These are phyloP conservation scores for Limonium bicolor DNA, from an alignment of 148 eudicot genomes.

Conservation along the genomic window DNA sequence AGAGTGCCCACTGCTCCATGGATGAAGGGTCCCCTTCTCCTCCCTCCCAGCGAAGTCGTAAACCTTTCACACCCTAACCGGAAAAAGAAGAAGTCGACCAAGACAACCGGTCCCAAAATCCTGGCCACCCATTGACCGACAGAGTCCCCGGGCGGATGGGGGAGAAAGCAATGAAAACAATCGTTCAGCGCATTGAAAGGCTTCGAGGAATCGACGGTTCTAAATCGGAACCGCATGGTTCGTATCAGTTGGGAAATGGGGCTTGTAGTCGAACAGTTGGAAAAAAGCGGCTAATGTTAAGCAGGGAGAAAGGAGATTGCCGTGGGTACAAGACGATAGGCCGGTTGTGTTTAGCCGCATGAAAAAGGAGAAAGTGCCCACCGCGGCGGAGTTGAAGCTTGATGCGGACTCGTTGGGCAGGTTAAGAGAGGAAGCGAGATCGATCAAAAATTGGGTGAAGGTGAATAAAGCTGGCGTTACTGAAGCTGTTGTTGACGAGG, in stretches of 20 bases:
- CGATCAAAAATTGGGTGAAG: constrained; percentile 72
- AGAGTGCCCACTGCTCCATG: constrained; percentile 87
- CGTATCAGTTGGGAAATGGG: constrained; percentile 25
- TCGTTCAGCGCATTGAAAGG: constrained; percentile 31
- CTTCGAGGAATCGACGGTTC: constrained; percentile 23
- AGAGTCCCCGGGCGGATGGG: constrained; percentile 61
- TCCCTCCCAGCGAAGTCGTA: constrained; percentile 32
- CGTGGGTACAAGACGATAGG: constrained; percentile 53
- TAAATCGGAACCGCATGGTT: constrained; percentile 14
- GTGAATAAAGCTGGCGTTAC: constrained; percentile 80
- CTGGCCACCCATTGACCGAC: constrained; percentile 22
- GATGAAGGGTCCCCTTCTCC: constrained; percentile 51
- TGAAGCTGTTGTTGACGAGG: constrained; percentile 53
- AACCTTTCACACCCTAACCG: constrained; percentile 19
- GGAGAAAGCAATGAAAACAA: constrained; percentile 37
- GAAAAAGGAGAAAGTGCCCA: constrained; percentile 46
- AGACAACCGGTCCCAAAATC: constrained; percentile 8
- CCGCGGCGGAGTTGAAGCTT: constrained; percentile 52
- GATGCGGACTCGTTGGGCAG: constrained; percentile 57
- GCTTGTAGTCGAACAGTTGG: constrained; percentile 13
- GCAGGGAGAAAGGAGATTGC: constrained; percentile 38
- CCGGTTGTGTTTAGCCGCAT: constrained; percentile 29
- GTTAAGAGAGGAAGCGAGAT: constrained; percentile 52
- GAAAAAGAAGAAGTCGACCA: constrained; percentile 13
- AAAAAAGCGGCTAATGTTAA: constrained; percentile 5